phyloP scores from a whole-genome alignment of 2,329 filamentous ascomycete genomes.

The Ophiostoma piceae region DNA sequence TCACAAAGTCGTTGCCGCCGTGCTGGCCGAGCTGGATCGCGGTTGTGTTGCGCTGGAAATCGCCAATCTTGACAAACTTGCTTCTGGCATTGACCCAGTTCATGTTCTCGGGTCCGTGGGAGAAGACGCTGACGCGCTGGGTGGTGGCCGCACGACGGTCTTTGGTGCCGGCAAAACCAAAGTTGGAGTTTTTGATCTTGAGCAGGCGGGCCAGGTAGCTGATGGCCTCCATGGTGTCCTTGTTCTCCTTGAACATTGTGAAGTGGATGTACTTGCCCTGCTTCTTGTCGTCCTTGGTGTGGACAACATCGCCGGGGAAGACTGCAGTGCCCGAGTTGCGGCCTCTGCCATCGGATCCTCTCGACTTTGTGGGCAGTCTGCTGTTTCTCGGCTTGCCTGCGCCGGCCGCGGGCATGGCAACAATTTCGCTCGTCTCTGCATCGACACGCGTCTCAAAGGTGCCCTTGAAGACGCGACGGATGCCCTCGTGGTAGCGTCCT shows the following conservation, averaged over 20 bases:
- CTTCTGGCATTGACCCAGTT: slow-evolving; percentile 58
- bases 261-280: slow-evolving; percentile 69
- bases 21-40: slow-evolving; percentile 79
- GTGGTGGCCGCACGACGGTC: slow-evolving; percentile 81
- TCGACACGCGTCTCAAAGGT: slow-evolving; percentile 70
- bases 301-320: neutral
- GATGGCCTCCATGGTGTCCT: slow-evolving; percentile 89
- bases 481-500: slow-evolving; percentile 50
- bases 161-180: slow-evolving; percentile 78
- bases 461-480: slow-evolving; percentile 75
- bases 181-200: slow-evolving; percentile 68
- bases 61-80: slow-evolving; percentile 64
- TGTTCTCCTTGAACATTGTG: slow-evolving; percentile 92
- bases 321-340: slow-evolving; percentile 3
- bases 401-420: slow-evolving; percentile 43
- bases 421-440: slow-evolving; percentile 49
- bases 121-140: slow-evolving; percentile 66
- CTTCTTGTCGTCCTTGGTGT: slow-evolving; percentile 17
- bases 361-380: neutral
- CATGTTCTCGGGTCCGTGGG: slow-evolving; percentile 53
- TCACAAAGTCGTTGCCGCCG: slow-evolving; percentile 84
- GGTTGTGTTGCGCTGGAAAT: slow-evolving; percentile 70
- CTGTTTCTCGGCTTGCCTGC: slow-evolving; percentile 24
- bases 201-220: slow-evolving; percentile 69
- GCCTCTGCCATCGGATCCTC: slow-evolving; percentile 24